Evolutionary conservation across 148 eudicot species (phyloP).

Genomic region (Silene conica): DNA sequence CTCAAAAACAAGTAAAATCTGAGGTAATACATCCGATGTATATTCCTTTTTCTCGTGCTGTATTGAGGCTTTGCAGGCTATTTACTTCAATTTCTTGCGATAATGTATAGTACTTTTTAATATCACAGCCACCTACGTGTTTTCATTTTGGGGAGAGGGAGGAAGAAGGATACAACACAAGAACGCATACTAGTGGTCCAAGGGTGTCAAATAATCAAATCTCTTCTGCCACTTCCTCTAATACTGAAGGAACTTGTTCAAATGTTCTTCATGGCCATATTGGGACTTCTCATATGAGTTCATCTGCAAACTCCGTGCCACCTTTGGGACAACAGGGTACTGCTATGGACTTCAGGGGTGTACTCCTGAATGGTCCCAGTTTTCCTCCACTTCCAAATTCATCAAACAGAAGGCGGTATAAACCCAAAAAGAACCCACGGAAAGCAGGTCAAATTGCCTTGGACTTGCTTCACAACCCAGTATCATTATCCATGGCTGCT

Average conservation of each 20-base stretch:
- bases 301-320: constrained; percentile 35
- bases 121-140: constrained; percentile 55
- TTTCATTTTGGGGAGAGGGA: constrained; percentile 48
- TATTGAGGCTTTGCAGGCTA: background rate
- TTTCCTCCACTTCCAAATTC: constrained; percentile 66
- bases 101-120: background rate
- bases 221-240: constrained; percentile 18
- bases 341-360: constrained; percentile 36
- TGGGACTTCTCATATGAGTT: constrained; percentile 24
- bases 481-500: constrained; percentile 31
- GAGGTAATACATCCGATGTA: too few relatives aligned
- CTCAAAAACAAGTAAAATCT: too few relatives aligned
- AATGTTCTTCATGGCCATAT: constrained; percentile 18
- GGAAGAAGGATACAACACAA: constrained; percentile 45
- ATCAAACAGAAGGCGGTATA: constrained; percentile 42
- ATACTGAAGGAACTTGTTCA: constrained; percentile 25
- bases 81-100: background rate
- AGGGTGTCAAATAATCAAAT: constrained; percentile 15
- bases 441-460: constrained; percentile 32
- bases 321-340: constrained; percentile 54
- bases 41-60: too few relatives aligned
- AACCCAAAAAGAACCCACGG: constrained; percentile 39
- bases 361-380: constrained; percentile 39
- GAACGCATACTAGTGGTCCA: constrained; percentile 19
- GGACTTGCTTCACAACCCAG: constrained; percentile 32